phyloP scores from a whole-genome alignment of 192 early-diverging fungal species.

The Ambispora gerdemannii region DNA sequence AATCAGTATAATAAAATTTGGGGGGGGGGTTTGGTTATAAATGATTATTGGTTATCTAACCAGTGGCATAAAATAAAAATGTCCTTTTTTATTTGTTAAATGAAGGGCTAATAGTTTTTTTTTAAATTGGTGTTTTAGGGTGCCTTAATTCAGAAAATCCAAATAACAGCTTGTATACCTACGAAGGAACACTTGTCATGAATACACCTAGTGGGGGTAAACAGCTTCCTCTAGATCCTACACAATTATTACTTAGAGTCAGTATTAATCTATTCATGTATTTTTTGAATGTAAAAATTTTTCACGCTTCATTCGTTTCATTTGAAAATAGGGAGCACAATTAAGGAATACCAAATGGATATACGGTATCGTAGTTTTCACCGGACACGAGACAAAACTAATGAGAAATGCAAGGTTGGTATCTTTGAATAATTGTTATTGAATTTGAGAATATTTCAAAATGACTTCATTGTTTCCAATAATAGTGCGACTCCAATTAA shows the following conservation, averaged over 20 bases:
- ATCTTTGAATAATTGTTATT: background rate
- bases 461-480: background rate
- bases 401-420: slow-evolving; percentile 85
- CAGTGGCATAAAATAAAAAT: too few species aligned
- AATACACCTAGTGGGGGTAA: slow-evolving; percentile 49
- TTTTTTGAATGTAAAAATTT: slow-evolving; percentile 3
- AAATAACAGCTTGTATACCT: slow-evolving; percentile 96
- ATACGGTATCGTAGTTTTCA: slow-evolving; percentile 92
- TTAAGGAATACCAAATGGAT: slow-evolving; percentile 93
- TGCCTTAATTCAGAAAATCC: slow-evolving; percentile 89
- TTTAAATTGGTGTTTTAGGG: slow-evolving; percentile 44
- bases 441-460: background rate
- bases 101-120: too few species aligned
- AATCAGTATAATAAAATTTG: too few species aligned
- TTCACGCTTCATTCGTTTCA: too few species aligned
- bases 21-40: too few species aligned
- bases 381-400: slow-evolving; percentile 96
- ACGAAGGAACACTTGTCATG: slow-evolving; percentile 73
- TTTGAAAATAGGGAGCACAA: slow-evolving; percentile 69
- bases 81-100: too few species aligned
- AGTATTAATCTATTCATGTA: background rate
- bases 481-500: slow-evolving; percentile 84
- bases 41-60: too few species aligned
- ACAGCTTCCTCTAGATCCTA: slow-evolving; percentile 84
- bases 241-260: slow-evolving; percentile 83